A percentile compares a stretch with the other conserved stretches of the same genome.
phyloP scores from a whole-genome alignment of 1,284 basidiomycete species.

The Apiotrichum veenhuisii region DNA sequence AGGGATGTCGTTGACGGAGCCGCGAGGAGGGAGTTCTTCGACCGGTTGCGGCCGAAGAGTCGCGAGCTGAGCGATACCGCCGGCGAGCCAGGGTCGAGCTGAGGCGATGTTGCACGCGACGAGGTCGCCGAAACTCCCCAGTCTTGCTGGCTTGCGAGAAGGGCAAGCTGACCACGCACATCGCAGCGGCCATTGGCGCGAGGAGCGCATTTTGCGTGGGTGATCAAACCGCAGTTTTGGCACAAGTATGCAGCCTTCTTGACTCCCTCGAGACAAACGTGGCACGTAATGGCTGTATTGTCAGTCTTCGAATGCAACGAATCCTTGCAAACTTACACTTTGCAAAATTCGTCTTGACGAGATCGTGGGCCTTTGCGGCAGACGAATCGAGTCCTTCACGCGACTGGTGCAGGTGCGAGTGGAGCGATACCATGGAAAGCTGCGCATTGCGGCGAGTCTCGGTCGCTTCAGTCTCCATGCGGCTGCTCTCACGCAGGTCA shows the following conservation, averaged over 20 bases:
- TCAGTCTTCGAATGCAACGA: not conserved
- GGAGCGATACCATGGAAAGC: conserved; percentile 19
- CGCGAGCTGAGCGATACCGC: conserved; percentile 6
- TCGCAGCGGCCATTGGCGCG: conserved; percentile 77
- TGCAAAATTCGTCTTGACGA: conserved; percentile 87
- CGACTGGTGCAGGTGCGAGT: conserved; percentile 14
- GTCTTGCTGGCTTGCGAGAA: conserved; percentile 32
- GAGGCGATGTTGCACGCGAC: conserved; percentile 9
- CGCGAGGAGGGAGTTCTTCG: conserved; percentile 10
- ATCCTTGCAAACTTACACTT: conserved; percentile 65
- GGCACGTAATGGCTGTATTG: conserved; percentile 71
- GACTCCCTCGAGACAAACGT: conserved; percentile 72
- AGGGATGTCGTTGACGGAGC: conserved; percentile 11
- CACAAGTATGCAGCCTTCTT: conserved; percentile 86
- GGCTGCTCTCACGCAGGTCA: conserved; percentile 8
- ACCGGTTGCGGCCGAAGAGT: conserved; percentile 15
- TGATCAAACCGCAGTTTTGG: conserved; percentile 81
- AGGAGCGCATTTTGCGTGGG: conserved; percentile 71
- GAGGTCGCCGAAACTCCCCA: not conserved
- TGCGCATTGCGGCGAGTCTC: conserved; percentile 9
- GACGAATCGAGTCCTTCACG: conserved; percentile 20
- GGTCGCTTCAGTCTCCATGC: not conserved
- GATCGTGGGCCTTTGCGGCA: conserved; percentile 59
- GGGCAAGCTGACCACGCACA: conserved; percentile 50
- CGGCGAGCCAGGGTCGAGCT: not conserved